Evolutionary conservation across 2,329 filamentous ascomycete genomes (phyloP).

Genomic region (Pseudocercospora crystallina): DNA sequence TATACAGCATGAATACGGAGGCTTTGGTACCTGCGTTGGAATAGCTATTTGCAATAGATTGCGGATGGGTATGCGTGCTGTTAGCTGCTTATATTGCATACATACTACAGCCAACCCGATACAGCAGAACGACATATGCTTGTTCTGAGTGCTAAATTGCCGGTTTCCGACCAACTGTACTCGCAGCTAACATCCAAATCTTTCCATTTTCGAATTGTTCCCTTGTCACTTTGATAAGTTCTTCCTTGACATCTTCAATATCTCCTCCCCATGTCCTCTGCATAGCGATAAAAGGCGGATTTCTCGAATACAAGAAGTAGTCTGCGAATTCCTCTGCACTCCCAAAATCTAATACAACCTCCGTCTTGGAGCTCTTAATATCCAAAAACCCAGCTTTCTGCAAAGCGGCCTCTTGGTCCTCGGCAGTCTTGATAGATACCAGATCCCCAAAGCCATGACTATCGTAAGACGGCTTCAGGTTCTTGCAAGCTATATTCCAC

Average conservation of each 20-base stretch:
- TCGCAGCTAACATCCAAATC: constrained; percentile 5
- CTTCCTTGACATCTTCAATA: constrained; percentile 8
- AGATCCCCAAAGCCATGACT: no score
- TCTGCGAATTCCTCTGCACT: constrained; percentile 14
- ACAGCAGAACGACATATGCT: no score
- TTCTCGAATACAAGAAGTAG: constrained; percentile 8
- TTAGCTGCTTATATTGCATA: no score
- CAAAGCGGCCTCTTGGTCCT: constrained; percentile 10
- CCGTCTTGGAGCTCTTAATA: constrained; percentile 2
- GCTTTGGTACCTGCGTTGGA: no score
- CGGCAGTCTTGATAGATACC: background rate
- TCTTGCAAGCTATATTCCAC: constrained; percentile 11
- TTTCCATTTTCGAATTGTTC: constrained; percentile 10
- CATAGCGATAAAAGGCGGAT: constrained; percentile 10
- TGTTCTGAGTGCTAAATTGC: no score
- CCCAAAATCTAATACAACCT: constrained; percentile 4
- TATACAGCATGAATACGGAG: no score
- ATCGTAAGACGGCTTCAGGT: constrained; percentile 3
- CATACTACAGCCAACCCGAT: no score
- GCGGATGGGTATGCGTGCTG: no score
- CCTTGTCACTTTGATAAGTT: constrained; percentile 6
- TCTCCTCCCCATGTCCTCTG: constrained; percentile 9
- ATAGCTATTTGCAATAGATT: no score
- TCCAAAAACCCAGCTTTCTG: constrained; percentile 9
- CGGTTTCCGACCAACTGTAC: constrained; percentile 7